A percentile compares a stretch with the other conserved stretches of the same genome.
These are phyloP conservation scores for Kurtzmaniella quercitrusa DNA, from an alignment of 1,139 yeast species.

Conservation along the genomic window DNA sequence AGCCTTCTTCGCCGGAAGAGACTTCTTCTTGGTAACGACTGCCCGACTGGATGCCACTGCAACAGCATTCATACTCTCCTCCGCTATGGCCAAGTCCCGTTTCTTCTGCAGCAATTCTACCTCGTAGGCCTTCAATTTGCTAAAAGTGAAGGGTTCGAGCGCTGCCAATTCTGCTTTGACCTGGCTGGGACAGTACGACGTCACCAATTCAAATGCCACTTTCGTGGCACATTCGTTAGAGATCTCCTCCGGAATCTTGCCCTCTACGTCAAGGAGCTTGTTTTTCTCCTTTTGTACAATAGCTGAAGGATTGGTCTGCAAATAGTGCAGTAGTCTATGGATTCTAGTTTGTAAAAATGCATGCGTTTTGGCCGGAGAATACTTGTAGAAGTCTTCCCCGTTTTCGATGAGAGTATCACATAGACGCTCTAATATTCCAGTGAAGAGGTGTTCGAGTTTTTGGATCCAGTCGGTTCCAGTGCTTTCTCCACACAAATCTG, in stretches of 20 bases:
- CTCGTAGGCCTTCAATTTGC: constrained; percentile 26
- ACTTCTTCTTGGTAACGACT: constrained; percentile 15
- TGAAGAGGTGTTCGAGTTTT: constrained; percentile 10
- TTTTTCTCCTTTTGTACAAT: constrained; percentile 4
- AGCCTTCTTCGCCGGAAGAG: constrained; percentile 12
- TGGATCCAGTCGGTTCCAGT: constrained; percentile 14
- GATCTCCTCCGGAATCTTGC: constrained; percentile 24
- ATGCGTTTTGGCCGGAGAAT: constrained; percentile 28
- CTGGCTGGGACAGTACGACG: constrained; percentile 18
- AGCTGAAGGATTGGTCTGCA: neutral
- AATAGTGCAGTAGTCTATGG: neutral
- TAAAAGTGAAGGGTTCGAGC: constrained; percentile 21
- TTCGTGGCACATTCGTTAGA: constrained; percentile 17
- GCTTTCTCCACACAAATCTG: constrained; percentile 7
- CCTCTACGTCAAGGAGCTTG: constrained; percentile 7
- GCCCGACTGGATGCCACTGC: constrained; percentile 14
- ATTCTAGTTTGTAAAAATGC: constrained; percentile 24
- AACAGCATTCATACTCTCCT: constrained; percentile 26
- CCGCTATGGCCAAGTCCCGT: constrained; percentile 22
- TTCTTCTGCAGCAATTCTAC: constrained; percentile 21
- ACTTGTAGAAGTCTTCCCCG: constrained; percentile 46
- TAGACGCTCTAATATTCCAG: constrained; percentile 23
- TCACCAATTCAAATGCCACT: constrained; percentile 28
- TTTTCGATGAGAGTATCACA: constrained; percentile 46
- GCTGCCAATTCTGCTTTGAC: constrained; percentile 15